Evolutionary conservation across 345 rosid species (phyloP).

Genomic region (Ceriops tagal): DNA sequence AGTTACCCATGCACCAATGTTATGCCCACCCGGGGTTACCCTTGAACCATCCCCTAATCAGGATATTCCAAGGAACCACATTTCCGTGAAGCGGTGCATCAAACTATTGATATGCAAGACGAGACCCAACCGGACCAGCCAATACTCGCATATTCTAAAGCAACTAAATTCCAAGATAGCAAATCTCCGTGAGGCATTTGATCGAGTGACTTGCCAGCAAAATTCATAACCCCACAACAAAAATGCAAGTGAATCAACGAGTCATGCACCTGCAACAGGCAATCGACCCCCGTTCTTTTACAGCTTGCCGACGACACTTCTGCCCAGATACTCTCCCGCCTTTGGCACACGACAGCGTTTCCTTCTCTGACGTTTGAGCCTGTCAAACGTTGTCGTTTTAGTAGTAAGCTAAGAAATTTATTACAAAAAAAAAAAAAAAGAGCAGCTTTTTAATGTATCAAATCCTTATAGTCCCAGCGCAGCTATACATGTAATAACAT

Average conservation of each 20-base stretch:
- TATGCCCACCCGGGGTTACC: constrained; percentile 12
- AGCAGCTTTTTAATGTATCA: too few relatives aligned
- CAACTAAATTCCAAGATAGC: constrained; percentile 53
- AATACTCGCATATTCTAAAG: constrained; percentile 21
- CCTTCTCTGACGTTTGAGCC: too few relatives aligned
- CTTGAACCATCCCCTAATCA: constrained; percentile 24
- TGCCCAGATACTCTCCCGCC: constrained; percentile 21
- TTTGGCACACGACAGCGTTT: too few relatives aligned
- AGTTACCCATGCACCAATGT: constrained; percentile 13
- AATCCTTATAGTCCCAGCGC: too few relatives aligned
- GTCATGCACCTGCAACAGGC: constrained; percentile 49
- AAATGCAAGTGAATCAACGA: constrained; percentile 50
- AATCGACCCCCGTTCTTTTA: constrained; percentile 46
- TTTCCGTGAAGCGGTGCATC: constrained; percentile 42
- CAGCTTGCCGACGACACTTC: constrained; percentile 55
- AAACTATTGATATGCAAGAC: constrained; percentile 44
- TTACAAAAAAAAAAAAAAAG: too few relatives aligned
- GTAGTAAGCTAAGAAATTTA: too few relatives aligned
- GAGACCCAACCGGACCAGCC: constrained; percentile 29
- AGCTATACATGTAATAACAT: too few relatives aligned
- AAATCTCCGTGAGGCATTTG: constrained; percentile 48
- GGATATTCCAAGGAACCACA: constrained; percentile 52
- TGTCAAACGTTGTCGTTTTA: too few relatives aligned
- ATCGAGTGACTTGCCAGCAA: constrained; percentile 45
- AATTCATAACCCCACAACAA: constrained; percentile 33